phyloP scores from a whole-genome alignment of 2,329 filamentous ascomycete species.

The Xylaria multiplex region DNA sequence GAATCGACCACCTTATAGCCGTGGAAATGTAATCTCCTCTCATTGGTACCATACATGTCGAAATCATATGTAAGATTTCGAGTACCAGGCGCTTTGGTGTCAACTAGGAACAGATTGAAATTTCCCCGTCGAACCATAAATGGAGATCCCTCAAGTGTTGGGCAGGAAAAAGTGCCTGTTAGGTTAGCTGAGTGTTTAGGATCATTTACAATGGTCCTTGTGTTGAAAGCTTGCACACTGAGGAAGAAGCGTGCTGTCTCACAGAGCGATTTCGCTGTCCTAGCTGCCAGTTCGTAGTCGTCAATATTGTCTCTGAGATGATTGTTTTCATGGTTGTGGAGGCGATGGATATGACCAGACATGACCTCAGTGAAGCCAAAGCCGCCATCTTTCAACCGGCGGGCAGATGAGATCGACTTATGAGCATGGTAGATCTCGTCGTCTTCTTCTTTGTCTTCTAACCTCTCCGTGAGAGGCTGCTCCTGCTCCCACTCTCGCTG shows the following conservation, averaged over 20 bases:
- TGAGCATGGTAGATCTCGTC: constrained; percentile 51
- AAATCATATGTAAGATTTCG: constrained; percentile 70
- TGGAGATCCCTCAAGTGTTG: constrained; percentile 64
- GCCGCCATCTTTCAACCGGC: constrained; percentile 57
- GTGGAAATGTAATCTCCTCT: constrained; percentile 65
- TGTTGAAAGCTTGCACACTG: constrained; percentile 66
- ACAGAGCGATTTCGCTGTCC: constrained; percentile 62
- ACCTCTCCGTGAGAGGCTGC: not conserved
- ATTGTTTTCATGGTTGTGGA: constrained; percentile 41
- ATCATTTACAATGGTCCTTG: constrained; percentile 57
- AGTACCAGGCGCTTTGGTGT: constrained; percentile 65
- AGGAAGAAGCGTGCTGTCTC: constrained; percentile 69
- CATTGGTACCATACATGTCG: constrained; percentile 65
- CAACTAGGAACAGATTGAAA: constrained; percentile 66
- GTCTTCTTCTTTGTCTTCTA: constrained; percentile 50
- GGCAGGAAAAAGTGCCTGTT: constrained; percentile 68
- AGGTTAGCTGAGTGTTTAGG: constrained; percentile 62
- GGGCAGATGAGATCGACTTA: constrained; percentile 55
- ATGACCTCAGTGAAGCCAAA: constrained; percentile 73
- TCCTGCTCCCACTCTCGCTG: constrained; percentile 33
- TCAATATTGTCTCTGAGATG: constrained; percentile 57
- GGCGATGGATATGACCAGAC: constrained; percentile 66
- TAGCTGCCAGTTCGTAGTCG: constrained; percentile 64
- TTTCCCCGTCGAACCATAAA: constrained; percentile 69
- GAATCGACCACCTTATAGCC: constrained; percentile 72